A percentile compares a stretch with the other conserved stretches of the same genome.
Evolutionary conservation across 2,329 filamentous ascomycete species (phyloP).

Genomic region (Orbilia oligospora): DNA sequence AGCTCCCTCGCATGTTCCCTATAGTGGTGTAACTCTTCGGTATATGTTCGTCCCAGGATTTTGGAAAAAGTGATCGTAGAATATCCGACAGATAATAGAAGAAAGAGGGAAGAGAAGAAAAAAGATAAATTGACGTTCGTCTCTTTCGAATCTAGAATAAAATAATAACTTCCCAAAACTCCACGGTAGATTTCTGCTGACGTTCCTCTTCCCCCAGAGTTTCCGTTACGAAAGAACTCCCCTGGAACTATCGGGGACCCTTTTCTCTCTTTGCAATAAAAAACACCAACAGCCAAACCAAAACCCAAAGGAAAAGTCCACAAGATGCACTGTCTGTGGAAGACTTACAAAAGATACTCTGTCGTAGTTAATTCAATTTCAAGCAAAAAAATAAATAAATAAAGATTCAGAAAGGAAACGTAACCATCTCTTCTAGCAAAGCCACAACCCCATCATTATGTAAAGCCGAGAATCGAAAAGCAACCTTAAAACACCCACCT

Average conservation of each 20-base stretch:
- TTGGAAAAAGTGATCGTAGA: not conserved
- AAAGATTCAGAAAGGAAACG: constrained; percentile 7
- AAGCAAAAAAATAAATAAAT: constrained; percentile 13
- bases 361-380: constrained; percentile 10
- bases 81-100: not conserved
- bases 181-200: constrained; percentile 2
- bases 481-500: constrained; percentile 4
- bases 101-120: not conserved
- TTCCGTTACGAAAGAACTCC: not conserved
- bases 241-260: not conserved
- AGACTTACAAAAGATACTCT: not conserved
- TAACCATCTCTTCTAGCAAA: constrained; percentile 30
- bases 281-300: not conserved
- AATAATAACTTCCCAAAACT: not conserved
- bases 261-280: not conserved
- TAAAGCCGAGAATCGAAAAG: not conserved
- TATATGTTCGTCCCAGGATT: not conserved
- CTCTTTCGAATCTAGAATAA: not conserved
- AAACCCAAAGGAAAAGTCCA: not conserved
- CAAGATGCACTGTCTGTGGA: not conserved
- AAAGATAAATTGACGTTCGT: not conserved
- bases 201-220: not conserved
- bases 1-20: constrained; percentile 54
- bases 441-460: constrained; percentile 40
- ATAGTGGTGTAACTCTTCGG: not conserved